A percentile compares a stretch with the other conserved stretches of the same genome.
These are phyloP conservation scores for Ochetophila trinervis DNA, from an alignment of 306 rosid species.

Conservation along the genomic window DNA sequence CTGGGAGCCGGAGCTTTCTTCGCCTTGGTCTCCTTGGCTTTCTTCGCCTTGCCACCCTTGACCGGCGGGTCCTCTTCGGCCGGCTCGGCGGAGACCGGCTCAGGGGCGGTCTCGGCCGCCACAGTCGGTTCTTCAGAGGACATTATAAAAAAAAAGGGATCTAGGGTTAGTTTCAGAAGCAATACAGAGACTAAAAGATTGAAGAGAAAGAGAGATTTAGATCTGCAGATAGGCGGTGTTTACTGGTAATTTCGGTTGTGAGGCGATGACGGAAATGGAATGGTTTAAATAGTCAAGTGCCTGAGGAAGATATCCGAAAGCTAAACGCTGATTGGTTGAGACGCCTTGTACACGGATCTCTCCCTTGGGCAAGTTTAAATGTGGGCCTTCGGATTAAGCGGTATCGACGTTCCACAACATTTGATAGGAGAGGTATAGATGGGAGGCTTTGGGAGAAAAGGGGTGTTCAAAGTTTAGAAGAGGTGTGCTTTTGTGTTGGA, in stretches of 20 bases:
- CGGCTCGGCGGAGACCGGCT: constrained; percentile 28
- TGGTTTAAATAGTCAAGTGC: constrained; percentile 60
- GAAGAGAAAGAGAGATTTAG: constrained; percentile 9
- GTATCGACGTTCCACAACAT: constrained; percentile 45
- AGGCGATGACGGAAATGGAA: constrained; percentile 35
- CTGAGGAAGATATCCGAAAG: constrained; percentile 31
- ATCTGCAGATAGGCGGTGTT: constrained; percentile 11
- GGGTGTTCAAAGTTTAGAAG: constrained; percentile 17
- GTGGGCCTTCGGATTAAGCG: constrained; percentile 47
- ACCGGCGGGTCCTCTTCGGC: constrained; percentile 31
- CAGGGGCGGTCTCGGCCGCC: constrained; percentile 32
- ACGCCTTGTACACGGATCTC: constrained; percentile 54
- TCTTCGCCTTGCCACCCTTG: constrained; percentile 42
- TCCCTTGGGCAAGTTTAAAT: constrained; percentile 38
- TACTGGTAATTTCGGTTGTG: constrained; percentile 46
- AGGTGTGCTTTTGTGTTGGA: constrained; percentile 76
- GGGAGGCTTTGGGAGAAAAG: constrained; percentile 8
- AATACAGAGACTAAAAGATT: not conserved
- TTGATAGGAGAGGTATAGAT: constrained; percentile 18
- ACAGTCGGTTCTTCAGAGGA: constrained; percentile 54
- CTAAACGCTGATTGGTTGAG: constrained; percentile 51
- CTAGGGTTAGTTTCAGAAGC: constrained; percentile 8
- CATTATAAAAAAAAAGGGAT: constrained; percentile 29
- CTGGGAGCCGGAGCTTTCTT: constrained; percentile 43
- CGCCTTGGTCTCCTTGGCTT: constrained; percentile 48